phyloP scores from a whole-genome alignment of 2,329 filamentous ascomycete species.

The Colletotrichum euphorbiae region DNA sequence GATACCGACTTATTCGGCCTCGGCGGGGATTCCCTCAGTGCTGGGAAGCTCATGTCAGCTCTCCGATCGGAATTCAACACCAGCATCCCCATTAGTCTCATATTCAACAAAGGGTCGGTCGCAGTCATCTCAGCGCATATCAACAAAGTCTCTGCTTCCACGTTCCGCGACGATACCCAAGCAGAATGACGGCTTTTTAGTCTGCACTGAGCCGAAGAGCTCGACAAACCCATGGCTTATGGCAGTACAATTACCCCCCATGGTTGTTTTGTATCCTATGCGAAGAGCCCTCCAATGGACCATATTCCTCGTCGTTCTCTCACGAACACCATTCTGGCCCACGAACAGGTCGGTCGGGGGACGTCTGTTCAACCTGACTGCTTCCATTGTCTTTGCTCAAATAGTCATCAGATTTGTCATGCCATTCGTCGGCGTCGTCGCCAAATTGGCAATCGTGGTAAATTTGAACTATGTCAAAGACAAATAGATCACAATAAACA shows the following conservation, averaged over 20 bases:
- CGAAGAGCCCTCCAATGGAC: slow-evolving; percentile 65
- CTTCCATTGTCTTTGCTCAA: slow-evolving; percentile 58
- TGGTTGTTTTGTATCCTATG: slow-evolving; percentile 62
- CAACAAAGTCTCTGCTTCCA: slow-evolving; percentile 43
- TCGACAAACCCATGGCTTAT: slow-evolving; percentile 63
- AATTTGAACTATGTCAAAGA: too few relatives aligned
- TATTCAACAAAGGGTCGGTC: slow-evolving; percentile 63
- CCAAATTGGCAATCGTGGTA: slow-evolving; percentile 65
- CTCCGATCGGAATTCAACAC: slow-evolving; percentile 62
- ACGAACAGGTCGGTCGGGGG: slow-evolving; percentile 55
- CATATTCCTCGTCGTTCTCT: slow-evolving; percentile 60
- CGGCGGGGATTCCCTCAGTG: slow-evolving; percentile 65
- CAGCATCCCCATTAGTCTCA: slow-evolving; percentile 61
- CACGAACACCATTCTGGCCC: slow-evolving; percentile 53
- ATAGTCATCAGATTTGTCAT: slow-evolving; percentile 52
- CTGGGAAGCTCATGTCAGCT: slow-evolving; percentile 62
- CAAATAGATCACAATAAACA: too few relatives aligned
- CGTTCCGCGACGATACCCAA: slow-evolving; percentile 21
- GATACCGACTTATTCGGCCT: slow-evolving; percentile 63
- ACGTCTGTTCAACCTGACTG: slow-evolving; percentile 60
- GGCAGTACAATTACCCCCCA: slow-evolving; percentile 62
- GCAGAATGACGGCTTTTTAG: slow-evolving; percentile 36
- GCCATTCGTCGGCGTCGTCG: slow-evolving; percentile 60
- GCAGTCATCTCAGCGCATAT: slow-evolving; percentile 53
- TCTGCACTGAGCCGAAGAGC: slow-evolving; percentile 56